phyloP scores from a whole-genome alignment of 2,329 filamentous ascomycete species.

The Colletotrichum melonis region DNA sequence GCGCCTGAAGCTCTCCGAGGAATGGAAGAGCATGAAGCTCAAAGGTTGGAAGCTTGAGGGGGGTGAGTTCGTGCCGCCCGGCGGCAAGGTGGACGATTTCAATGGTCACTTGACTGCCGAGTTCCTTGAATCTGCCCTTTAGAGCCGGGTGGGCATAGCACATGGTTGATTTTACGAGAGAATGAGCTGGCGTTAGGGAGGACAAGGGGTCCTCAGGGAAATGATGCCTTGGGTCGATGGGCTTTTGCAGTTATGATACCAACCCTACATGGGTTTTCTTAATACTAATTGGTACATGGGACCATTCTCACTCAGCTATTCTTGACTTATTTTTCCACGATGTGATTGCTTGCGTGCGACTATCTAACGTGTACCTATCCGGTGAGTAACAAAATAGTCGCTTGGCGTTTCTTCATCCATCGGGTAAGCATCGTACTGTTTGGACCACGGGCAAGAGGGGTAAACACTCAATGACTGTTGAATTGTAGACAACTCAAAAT shows the following conservation, averaged over 20 bases:
- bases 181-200: conserved; percentile 18
- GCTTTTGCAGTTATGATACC: conserved; percentile 2
- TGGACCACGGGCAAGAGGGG: too few species aligned
- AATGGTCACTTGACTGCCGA: conserved; percentile 48
- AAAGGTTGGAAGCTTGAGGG: conserved; percentile 74
- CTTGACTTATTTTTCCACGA: not conserved
- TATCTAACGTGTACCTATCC: too few species aligned
- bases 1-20: conserved; percentile 73
- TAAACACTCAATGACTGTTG: too few species aligned
- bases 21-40: conserved; percentile 75
- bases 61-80: conserved; percentile 57
- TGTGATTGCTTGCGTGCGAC: not conserved
- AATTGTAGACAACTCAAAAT: too few species aligned
- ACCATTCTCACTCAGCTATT: not conserved
- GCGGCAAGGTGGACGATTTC: conserved; percentile 33
- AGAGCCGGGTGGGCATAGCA: not conserved
- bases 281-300: not conserved
- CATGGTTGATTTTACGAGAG: not conserved
- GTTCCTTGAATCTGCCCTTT: conserved; percentile 48
- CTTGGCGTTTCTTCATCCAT: too few species aligned
- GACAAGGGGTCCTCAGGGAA: not conserved
- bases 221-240: conserved; percentile 6
- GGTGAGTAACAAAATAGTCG: too few species aligned
- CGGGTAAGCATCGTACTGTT: too few species aligned
- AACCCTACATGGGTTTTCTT: not conserved